Conservation (phyloP, 768 basidiomycete species). For the Fistulinella prunicolor region DNA sequence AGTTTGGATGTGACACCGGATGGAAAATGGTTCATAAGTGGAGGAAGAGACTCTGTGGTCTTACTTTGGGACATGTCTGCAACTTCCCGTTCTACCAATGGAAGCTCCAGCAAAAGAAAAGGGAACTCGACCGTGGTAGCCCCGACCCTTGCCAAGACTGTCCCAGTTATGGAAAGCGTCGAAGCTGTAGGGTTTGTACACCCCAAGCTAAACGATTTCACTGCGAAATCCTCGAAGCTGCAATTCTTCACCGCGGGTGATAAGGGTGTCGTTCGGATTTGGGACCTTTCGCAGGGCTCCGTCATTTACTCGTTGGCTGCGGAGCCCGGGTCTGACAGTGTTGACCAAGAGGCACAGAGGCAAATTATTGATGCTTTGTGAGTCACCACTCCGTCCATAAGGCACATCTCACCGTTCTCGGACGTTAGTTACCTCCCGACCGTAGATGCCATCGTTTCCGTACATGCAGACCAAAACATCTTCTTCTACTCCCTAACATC, state of each 20-base stretch:
- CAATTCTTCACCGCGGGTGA: slow-evolving; percentile 90
- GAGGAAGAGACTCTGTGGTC: slow-evolving; percentile 90
- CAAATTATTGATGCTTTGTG: slow-evolving; percentile 85
- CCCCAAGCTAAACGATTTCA: slow-evolving; percentile 45
- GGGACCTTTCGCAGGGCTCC: slow-evolving; percentile 71
- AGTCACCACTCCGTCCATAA: slow-evolving; percentile 33
- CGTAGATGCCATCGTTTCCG: slow-evolving; percentile 65
- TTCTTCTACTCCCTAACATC: slow-evolving; percentile 81
- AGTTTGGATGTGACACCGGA: slow-evolving; percentile 83
- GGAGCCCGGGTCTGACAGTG: slow-evolving; percentile 32
- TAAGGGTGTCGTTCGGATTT: slow-evolving; percentile 80
- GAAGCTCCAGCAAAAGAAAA: slow-evolving; percentile 31
- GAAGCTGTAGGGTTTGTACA: slow-evolving; percentile 79
- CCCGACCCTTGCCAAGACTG: slow-evolving; percentile 70
- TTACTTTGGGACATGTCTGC: slow-evolving; percentile 81
- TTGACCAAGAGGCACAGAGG: slow-evolving; percentile 71
- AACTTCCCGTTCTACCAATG: slow-evolving; percentile 1
- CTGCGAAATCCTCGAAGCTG: slow-evolving; percentile 36
- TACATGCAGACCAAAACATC: slow-evolving; percentile 97
- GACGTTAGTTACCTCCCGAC: slow-evolving; percentile 62
- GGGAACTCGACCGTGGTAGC: slow-evolving; percentile 45
- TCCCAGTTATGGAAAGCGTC: slow-evolving; percentile 80
- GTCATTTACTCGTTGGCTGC: slow-evolving; percentile 58
- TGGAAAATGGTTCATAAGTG: slow-evolving; percentile 87
- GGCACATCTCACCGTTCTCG: slow-evolving; percentile 16